Evolutionary conservation across 208 protist species (phyloP).

Genomic region (Crithidia acanthocephali): DNA sequence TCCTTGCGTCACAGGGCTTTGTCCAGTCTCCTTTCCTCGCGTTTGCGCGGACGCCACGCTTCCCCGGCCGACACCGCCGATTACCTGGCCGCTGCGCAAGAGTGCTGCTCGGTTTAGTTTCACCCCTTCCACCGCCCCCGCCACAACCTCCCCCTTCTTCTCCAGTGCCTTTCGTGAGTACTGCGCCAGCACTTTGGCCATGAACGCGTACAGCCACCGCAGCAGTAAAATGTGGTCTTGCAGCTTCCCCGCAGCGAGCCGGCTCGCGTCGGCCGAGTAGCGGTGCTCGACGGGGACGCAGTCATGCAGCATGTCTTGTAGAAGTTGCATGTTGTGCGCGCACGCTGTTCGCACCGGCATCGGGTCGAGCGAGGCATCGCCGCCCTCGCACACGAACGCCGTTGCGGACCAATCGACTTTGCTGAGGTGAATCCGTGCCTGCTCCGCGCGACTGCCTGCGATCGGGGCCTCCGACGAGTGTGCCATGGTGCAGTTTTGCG

Average conservation of each 20-base stretch:
- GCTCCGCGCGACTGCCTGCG: constrained; percentile 26
- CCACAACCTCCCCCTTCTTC: constrained; percentile 23
- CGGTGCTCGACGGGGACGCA: constrained; percentile 61
- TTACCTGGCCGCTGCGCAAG: constrained; percentile 21
- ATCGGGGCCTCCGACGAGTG: constrained; percentile 35
- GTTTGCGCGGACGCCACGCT: neutral
- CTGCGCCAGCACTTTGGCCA: constrained; percentile 67
- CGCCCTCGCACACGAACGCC: constrained; percentile 55
- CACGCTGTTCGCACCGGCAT: constrained; percentile 51
- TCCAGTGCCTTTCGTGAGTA: constrained; percentile 71
- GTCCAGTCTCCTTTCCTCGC: neutral
- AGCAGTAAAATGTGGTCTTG: constrained; percentile 84
- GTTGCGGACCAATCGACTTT: constrained; percentile 73
- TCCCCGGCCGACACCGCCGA: neutral
- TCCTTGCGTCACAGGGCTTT: neutral
- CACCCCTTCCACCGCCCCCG: constrained; percentile 48
- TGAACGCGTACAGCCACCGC: constrained; percentile 81
- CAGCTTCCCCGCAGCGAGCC: constrained; percentile 76
- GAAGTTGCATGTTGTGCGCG: constrained; percentile 65
- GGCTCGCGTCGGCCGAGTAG: constrained; percentile 52
- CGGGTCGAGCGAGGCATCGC: constrained; percentile 63
- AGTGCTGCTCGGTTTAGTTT: constrained; percentile 52
- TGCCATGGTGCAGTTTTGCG: constrained; percentile 54
- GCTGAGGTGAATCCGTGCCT: constrained; percentile 19
- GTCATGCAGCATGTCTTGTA: constrained; percentile 70